Base-by-base conservation (phyloP, 371 early-diverging fungal species). In the Mucor saturninus region DNA sequence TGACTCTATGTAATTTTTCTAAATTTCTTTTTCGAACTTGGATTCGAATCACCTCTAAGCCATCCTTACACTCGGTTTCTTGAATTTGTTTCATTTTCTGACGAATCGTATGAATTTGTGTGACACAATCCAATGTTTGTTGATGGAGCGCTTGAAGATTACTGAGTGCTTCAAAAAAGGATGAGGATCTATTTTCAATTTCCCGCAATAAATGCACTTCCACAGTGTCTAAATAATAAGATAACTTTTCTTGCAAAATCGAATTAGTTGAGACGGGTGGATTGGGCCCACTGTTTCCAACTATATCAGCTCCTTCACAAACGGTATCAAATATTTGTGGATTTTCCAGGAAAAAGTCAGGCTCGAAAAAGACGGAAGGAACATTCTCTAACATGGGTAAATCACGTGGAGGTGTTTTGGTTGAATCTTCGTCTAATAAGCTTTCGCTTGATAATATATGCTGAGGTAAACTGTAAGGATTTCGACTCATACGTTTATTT, bases 161-260 rank as follows among this genome's bases (percentile, higher is more conserved):
- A 9, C 93, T 89, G 2, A 98, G 79, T 0, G 97, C 97, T 37
- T 91, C 90, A 70, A 98, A 98, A 67, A 98, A 98, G 1, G 96
- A 92, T 2, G 91, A 84, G 5, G 95, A 94, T 38, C 97, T 78
- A 28, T 87, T 86, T 35, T 95, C 92, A 38, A 98, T 96, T 70
- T 98, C 98, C 29, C 86, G 87, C 30, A 94, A 86, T 39, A 98
- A 73, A 63, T 96, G 95, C 0, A 90, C 90, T 71, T 98, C 98
- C 5, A 97, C 95, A 0, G 91, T 91, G 71, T 97, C 97, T 62
- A 95, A 75, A 64, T 94, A 93, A 61, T 91, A 86, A 0, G 93
- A 90, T n/a, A 97, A 80, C 32, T 93, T 89, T 49, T 96, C 95
- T 75, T 97, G 95, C 45, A 95, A 76, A 14, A 85, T 81, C 9